phyloP scores from a whole-genome alignment of 169 alveolate genomes.

The Condylostoma magnum region DNA sequence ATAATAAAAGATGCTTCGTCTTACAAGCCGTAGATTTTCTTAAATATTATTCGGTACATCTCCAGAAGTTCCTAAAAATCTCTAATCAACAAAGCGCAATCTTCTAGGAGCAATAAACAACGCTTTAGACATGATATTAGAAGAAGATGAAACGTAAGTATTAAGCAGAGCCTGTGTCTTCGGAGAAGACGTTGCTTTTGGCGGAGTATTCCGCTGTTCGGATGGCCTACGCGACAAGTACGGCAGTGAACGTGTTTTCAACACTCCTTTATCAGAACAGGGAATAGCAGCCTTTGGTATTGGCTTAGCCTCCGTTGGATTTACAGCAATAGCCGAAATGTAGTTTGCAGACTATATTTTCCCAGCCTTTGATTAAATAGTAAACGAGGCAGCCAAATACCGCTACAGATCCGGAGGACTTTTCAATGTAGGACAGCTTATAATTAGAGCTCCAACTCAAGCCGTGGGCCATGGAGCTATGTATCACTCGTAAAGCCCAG shows the following conservation, averaged over 20 bases:
- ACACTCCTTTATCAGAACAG: constrained; percentile 96
- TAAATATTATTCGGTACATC: constrained; percentile 33
- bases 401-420: constrained; percentile 92
- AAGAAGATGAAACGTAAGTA: constrained; percentile 85
- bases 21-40: constrained; percentile 3
- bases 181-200: constrained; percentile 98
- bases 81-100: constrained; percentile 78
- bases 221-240: constrained; percentile 91
- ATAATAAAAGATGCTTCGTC: background rate
- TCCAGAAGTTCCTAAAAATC: constrained; percentile 28
- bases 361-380: constrained; percentile 97
- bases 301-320: constrained; percentile 94
- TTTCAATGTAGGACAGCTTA: constrained; percentile 91
- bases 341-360: constrained; percentile 97
- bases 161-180: constrained; percentile 65
- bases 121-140: constrained; percentile 92
- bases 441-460: constrained; percentile 94
- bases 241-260: constrained; percentile 92
- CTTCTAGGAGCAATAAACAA: constrained; percentile 91
- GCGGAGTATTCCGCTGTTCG: constrained; percentile 98
- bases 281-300: constrained; percentile 97
- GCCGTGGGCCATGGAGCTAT: constrained; percentile 98
- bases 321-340: constrained; percentile 96
- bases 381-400: constrained; percentile 96
- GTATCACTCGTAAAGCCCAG: constrained; percentile 96